Evolutionary conservation across 306 rosid genomes (phyloP).

Genomic region (Astragalus glycyphyllos): DNA sequence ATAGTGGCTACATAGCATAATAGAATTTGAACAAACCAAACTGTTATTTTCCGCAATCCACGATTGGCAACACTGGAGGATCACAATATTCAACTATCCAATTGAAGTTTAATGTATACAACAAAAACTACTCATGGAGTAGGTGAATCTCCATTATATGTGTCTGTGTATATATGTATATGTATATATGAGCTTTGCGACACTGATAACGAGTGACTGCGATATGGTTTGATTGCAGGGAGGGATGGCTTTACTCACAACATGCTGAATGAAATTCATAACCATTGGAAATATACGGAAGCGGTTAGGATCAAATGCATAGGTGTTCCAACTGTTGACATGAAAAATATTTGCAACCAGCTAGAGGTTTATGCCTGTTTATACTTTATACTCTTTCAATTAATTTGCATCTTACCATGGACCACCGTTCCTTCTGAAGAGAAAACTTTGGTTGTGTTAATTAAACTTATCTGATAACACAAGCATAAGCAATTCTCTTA

Average conservation of each 20-base stretch:
- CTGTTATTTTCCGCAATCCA: too few species aligned
- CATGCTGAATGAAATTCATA: constrained; percentile 85
- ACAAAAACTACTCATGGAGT: neutral
- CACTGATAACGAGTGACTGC: constrained; percentile 9
- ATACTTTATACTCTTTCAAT: neutral
- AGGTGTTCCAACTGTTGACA: constrained; percentile 94
- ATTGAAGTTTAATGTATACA: neutral
- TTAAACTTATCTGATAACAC: constrained; percentile 4
- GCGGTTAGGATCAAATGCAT: constrained; percentile 88
- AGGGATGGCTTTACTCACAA: constrained; percentile 97
- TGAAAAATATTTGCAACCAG: constrained; percentile 83
- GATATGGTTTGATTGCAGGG: constrained; percentile 55
- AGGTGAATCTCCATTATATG: neutral
- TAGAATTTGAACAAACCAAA: too few species aligned
- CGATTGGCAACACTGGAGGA: too few species aligned
- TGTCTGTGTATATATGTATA: neutral
- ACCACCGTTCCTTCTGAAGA: constrained; percentile 6
- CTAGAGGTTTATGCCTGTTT: constrained; percentile 66
- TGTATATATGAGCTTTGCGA: neutral
- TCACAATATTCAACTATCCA: neutral
- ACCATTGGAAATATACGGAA: constrained; percentile 81
- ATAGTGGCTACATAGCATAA: too few species aligned
- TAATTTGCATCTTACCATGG: neutral
- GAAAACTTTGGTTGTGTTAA: constrained; percentile 1
- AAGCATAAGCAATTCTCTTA: constrained; percentile 32